Evolutionary conservation across 371 early-diverging fungal species (phyloP).

Genomic region (Gilbertella persicaria): DNA sequence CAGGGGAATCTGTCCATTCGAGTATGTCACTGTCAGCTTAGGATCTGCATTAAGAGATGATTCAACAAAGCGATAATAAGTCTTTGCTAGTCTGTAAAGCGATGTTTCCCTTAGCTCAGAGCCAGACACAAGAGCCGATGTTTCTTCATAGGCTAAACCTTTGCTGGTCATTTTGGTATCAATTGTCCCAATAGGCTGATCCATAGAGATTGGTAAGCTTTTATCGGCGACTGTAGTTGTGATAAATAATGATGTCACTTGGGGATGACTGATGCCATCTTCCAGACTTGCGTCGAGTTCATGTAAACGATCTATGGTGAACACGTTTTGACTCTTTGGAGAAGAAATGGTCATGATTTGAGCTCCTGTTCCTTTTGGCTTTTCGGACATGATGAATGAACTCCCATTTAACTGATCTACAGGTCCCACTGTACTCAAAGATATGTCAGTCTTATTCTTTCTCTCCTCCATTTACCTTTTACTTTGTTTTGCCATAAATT

Average conservation of each 20-base stretch:
- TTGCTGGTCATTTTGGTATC: slow-evolving; percentile 28
- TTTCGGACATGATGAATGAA: slow-evolving; percentile 24
- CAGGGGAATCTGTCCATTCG: slow-evolving; percentile 48
- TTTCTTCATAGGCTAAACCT: slow-evolving; percentile 40
- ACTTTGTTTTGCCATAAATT: slow-evolving; percentile 59
- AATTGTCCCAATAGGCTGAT: slow-evolving; percentile 20
- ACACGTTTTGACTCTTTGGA: slow-evolving; percentile 31
- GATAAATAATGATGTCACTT: slow-evolving; percentile 31
- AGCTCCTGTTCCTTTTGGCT: slow-evolving; percentile 22
- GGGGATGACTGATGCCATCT: slow-evolving; percentile 12
- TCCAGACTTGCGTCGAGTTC: slow-evolving; percentile 15
- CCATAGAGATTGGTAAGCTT: neutral
- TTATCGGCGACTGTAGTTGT: slow-evolving; percentile 26
- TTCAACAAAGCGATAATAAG: slow-evolving; percentile 18
- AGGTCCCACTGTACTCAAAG: slow-evolving; percentile 7
- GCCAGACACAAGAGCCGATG: slow-evolving; percentile 15
- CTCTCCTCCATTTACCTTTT: neutral
- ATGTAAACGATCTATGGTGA: slow-evolving; percentile 26
- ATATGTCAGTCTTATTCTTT: neutral
- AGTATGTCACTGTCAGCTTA: slow-evolving; percentile 38
- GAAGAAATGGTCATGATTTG: slow-evolving; percentile 32
- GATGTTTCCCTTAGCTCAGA: slow-evolving; percentile 14
- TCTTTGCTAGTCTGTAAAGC: slow-evolving; percentile 14
- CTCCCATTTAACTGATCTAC: slow-evolving; percentile 17
- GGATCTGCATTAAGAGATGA: neutral